Evolutionary conservation across 129 eudicot species (phyloP).

Genomic region (Centaurea solstitialis): DNA sequence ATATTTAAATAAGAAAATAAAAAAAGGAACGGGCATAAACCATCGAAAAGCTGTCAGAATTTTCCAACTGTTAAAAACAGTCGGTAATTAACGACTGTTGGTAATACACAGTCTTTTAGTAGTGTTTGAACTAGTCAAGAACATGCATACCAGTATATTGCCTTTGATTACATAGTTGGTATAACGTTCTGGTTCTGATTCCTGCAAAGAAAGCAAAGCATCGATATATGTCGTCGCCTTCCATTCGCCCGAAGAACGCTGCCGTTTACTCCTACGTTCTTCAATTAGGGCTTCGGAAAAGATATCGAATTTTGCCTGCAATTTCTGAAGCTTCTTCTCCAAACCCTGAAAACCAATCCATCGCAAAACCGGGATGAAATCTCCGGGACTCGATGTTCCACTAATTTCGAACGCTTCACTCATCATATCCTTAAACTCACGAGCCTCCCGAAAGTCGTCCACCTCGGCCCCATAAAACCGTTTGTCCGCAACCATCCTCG

Average conservation of each 20-base stretch:
- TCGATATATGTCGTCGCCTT: slow-evolving; percentile 40
- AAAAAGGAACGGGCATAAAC: no score
- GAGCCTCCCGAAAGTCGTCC: slow-evolving; percentile 31
- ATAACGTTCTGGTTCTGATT: slow-evolving; percentile 54
- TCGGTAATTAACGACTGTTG: no score
- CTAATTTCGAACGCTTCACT: slow-evolving; percentile 26
- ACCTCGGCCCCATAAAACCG: slow-evolving; percentile 28
- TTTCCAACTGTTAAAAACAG: no score
- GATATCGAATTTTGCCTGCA: slow-evolving; percentile 29
- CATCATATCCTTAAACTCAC: slow-evolving; percentile 9
- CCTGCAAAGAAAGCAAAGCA: slow-evolving; percentile 50
- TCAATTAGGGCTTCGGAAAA: slow-evolving; percentile 41
- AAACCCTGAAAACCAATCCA: slow-evolving; percentile 43
- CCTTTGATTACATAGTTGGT: slow-evolving; percentile 62
- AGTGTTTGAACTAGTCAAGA: no score
- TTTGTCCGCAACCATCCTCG: slow-evolving; percentile 48
- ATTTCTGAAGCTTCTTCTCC: slow-evolving; percentile 32
- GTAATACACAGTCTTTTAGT: no score
- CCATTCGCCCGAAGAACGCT: background rate
- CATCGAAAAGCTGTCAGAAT: no score
- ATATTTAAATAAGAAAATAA: no score
- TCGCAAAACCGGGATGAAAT: slow-evolving; percentile 39
- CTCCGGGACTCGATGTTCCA: slow-evolving; percentile 42
- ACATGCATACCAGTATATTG: slow-evolving; percentile 39
- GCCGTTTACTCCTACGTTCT: background rate